These are phyloP conservation scores for Polyporus arcularius DNA, from an alignment of 768 basidiomycete genomes.

Conservation along the genomic window DNA sequence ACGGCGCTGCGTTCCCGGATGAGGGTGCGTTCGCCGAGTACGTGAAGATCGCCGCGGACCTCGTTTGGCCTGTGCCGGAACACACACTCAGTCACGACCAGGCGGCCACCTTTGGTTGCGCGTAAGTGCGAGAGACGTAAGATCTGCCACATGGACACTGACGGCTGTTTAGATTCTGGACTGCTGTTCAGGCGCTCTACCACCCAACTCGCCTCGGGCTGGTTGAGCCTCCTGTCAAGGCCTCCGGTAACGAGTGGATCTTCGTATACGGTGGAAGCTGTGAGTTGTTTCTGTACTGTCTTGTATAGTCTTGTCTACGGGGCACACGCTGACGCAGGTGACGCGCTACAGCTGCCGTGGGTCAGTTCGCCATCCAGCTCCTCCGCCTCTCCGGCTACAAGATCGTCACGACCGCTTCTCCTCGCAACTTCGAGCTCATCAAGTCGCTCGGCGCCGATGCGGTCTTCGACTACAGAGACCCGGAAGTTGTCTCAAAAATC, in stretches of 20 bases:
- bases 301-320: too few species aligned
- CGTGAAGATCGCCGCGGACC: conserved; percentile 25
- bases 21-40: conserved; percentile 32
- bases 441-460: conserved; percentile 38
- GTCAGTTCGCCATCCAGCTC: conserved; percentile 30
- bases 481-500: conserved; percentile 21
- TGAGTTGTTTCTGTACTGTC: neutral
- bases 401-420: conserved; percentile 36
- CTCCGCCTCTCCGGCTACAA: conserved; percentile 31
- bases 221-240: conserved; percentile 19
- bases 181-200: conserved; percentile 21
- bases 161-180: conserved; percentile 12
- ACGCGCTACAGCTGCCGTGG: conserved; percentile 36
- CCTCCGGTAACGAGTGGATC: conserved; percentile 14
- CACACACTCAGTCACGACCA: conserved; percentile 18
- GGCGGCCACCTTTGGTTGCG: conserved; percentile 24
- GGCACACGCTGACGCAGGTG: neutral
- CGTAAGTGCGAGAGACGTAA: conserved; percentile 10
- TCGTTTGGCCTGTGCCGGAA: conserved; percentile 20
- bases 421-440: conserved; percentile 36
- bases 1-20: conserved; percentile 22
- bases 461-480: conserved; percentile 29
- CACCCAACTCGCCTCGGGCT: conserved; percentile 19
- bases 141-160: too few species aligned
- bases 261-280: conserved; percentile 24